Evolutionary conservation across 768 basidiomycete species (phyloP).

Genomic region (Tylopilus sp.): DNA sequence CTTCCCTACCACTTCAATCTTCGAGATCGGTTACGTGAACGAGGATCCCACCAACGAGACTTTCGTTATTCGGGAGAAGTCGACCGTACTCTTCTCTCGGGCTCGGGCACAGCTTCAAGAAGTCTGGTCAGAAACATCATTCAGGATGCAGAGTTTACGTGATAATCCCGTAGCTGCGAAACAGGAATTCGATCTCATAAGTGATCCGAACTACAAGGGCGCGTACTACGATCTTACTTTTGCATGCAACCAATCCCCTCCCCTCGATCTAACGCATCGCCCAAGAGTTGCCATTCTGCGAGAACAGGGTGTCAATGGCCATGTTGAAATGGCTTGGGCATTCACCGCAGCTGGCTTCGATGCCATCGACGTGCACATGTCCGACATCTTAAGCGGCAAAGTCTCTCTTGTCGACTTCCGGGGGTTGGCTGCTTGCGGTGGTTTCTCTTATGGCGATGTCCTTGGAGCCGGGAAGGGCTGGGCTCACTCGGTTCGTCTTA

Average conservation of each 20-base stretch:
- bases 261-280: conserved; percentile 43
- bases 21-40: conserved; percentile 71
- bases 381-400: conserved; percentile 79
- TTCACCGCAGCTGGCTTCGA: conserved; percentile 94
- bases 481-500: conserved; percentile 93
- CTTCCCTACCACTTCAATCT: conserved; percentile 75
- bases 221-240: conserved; percentile 78
- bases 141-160: conserved; percentile 83
- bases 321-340: conserved; percentile 98
- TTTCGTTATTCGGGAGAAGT: conserved; percentile 56
- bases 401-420: conserved; percentile 66
- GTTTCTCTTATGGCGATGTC: conserved; percentile 98
- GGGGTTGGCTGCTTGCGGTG: conserved; percentile 94
- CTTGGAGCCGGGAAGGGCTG: conserved; percentile 97
- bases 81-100: conserved; percentile 54
- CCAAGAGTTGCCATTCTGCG: conserved; percentile 94
- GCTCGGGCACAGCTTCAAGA: conserved; percentile 72
- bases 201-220: conserved; percentile 52
- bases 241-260: conserved; percentile 32
- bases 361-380: conserved; percentile 97
- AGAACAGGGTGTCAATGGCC: conserved; percentile 98
- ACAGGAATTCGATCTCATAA: conserved; percentile 81
- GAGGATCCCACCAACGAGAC: conserved; percentile 51
- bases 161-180: conserved; percentile 76
- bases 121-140: conserved; percentile 94